Conservation (phyloP, 2,329 filamentous ascomycete genomes). For the Epichloe sp. region DNA sequence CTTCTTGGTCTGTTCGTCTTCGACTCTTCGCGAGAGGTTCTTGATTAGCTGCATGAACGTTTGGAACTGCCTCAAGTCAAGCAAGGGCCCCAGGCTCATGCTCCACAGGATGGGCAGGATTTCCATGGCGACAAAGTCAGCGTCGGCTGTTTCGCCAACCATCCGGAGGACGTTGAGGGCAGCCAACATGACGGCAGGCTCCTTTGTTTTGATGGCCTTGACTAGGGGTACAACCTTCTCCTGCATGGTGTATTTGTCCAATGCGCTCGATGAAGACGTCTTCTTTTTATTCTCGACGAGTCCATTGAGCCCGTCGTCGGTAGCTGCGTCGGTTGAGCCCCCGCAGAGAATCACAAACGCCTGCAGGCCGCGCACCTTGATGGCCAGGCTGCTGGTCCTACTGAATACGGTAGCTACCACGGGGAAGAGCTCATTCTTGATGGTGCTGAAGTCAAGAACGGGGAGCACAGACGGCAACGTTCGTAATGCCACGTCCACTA, state of each 20-base stretch:
- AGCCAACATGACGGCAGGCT: constrained; percentile 94
- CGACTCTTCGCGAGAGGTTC: constrained; percentile 62
- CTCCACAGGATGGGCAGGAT: constrained; percentile 81
- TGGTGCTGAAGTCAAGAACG: constrained; percentile 86
- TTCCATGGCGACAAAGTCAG: constrained; percentile 85
- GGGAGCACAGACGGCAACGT: constrained; percentile 71
- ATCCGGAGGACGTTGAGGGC: constrained; percentile 74
- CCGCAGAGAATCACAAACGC: constrained; percentile 85
- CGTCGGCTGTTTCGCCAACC: constrained; percentile 69
- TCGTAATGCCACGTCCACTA: constrained; percentile 75
- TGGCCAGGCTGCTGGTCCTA: constrained; percentile 82
- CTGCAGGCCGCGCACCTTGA: constrained; percentile 86
- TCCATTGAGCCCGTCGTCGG: constrained; percentile 56
- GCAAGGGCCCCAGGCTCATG: constrained; percentile 79
- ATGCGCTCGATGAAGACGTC: constrained; percentile 56
- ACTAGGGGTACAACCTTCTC: constrained; percentile 90
- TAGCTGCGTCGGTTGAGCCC: constrained; percentile 42
- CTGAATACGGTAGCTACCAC: constrained; percentile 83
- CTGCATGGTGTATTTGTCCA: constrained; percentile 97
- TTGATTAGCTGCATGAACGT: constrained; percentile 85
- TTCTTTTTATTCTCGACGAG: constrained; percentile 48
- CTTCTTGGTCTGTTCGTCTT: constrained; percentile 80
- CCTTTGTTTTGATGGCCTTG: constrained; percentile 91
- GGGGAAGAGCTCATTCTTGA: constrained; percentile 94
- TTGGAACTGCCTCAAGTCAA: constrained; percentile 80